Percentiles rank a stretch among this genome's conserved stretches.
Evolutionary conservation across 169 alveolate species (phyloP).

Genomic region (Amoebophrya sp.): DNA sequence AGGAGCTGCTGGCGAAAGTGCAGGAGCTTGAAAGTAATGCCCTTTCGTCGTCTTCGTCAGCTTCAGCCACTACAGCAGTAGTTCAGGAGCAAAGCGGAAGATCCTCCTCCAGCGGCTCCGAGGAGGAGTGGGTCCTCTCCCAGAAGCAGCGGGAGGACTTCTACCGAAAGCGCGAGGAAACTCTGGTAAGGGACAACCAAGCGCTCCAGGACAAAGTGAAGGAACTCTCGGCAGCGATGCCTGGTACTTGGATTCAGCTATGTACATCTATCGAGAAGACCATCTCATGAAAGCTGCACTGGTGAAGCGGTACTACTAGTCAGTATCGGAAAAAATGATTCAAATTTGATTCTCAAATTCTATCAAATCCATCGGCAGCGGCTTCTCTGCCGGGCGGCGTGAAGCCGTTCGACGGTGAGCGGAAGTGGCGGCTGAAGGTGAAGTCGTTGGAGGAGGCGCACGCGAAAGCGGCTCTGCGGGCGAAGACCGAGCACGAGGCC

Average conservation of each 20-base stretch:
- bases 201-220: background rate
- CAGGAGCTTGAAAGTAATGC: too few relatives aligned
- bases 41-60: too few relatives aligned
- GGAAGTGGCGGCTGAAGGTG: background rate
- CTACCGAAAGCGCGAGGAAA: background rate
- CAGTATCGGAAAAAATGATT: too few relatives aligned
- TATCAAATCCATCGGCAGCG: background rate
- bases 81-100: too few relatives aligned
- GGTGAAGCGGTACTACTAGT: too few relatives aligned
- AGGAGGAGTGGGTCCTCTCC: too few relatives aligned
- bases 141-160: background rate
- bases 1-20: too few relatives aligned
- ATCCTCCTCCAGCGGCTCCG: too few relatives aligned
- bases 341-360: too few relatives aligned
- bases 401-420: background rate
- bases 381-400: background rate
- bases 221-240: background rate
- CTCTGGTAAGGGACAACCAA: background rate
- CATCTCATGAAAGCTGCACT: too few relatives aligned
- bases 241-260: background rate
- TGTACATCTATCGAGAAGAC: background rate
- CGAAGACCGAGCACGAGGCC: too few relatives aligned
- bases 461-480: background rate
- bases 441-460: background rate
- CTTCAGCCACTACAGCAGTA: too few relatives aligned